Evolutionary conservation across 2,329 filamentous ascomycete genomes (phyloP), one percentile per base, ranked within the genome.

Genomic region (Cordyceps javanica): DNA sequence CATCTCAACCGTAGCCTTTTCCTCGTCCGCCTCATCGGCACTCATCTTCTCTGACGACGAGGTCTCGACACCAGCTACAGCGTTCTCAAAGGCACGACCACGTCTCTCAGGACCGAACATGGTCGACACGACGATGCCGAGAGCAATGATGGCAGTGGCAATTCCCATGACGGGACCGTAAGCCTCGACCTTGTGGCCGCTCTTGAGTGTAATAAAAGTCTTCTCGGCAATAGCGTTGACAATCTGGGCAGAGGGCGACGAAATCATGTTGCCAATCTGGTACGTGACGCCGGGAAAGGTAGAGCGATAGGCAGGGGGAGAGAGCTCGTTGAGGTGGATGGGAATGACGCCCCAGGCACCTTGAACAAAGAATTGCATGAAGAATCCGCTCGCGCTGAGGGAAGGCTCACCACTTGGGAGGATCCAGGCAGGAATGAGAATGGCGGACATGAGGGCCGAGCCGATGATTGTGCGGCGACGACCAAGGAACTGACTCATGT

Each of bases 121-220:
- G 5, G 85, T 82, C 0, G 87, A 90, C 23, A 86, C 67, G 11
- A 80, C 76, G 60, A 92, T 91, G 1, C 88, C 88, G 0, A 82
- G 46, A 0, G 85, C 86, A 62, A 91, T 90, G 63, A 92, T 91
- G 1, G 85, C 88, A 3, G 88, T 91, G 3, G 86, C 88, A 57
- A 91, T 75, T 13, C 81, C 88, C 89, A 91, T 92, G 16, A 82
- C 82, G 0, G 86, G 88, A 0, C 88, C 89, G 63, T 91, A 91
- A 0, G 86, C 87, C 52, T 88, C 82, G 1, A 84, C 87, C 3
- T 67, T 69, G 57, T 83, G 69, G 3, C 88, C 87, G 10, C 75
- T 73, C 6, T 68, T 67, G 41, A 78, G 75, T 0, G 70, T 82
- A 46, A 91, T 75, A 39, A 78, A 79, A 34, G 77, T 78, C 45